Evolutionary conservation across 495 filamentous ascomycete species (phyloP), one percentile per base, ranked within the genome.

Genomic region (Penicillium turbatum): DNA sequence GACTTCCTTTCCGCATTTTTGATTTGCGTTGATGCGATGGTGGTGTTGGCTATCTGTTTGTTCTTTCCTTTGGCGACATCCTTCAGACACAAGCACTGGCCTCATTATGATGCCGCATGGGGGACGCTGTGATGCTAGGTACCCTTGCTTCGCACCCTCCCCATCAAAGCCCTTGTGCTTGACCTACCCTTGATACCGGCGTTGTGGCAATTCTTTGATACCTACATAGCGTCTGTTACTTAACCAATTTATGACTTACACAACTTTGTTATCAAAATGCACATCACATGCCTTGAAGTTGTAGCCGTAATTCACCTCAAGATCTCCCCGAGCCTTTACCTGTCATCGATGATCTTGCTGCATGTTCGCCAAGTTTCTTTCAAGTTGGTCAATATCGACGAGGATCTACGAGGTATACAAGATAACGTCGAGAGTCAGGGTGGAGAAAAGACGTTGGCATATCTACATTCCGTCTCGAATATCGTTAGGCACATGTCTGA

Each of bases 141-240:
- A 51, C 29, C 42, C 47, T 54, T 58, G 51, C 48, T 52, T 54
- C 13, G 26, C 16, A 29, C 19, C 27, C 2, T 16, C 6, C 35
- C 10, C 35, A 37, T 16, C 9, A 37, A 32, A 16, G 27, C 47
- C 36, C 41, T 39, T 26, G 52, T 53, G 47, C 47, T 60, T 53
- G 54, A 61, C 56, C 30, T 42, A 15, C 21, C 46, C 38, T 48
- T 40, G 48, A 31, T 17, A 29, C 27, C 12, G 54, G 60, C 51
- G 56, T 54, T 61, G n/a, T 52, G 48, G 54, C 41, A 54, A 56
- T 43, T 54, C n/a, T 16, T 60, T 60, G 51, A 63, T 62, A 65
- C 60, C 56, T 63, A 63, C 50, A 43, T 59, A 54, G 51, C 21
- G 40, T 52, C 29, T 47, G 15, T 48, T 30, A 21, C 48, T n/a